Evolutionary conservation across 2,329 filamentous ascomycete species (phyloP).

Genomic region (Ophiocordyceps camponoti-floridani): DNA sequence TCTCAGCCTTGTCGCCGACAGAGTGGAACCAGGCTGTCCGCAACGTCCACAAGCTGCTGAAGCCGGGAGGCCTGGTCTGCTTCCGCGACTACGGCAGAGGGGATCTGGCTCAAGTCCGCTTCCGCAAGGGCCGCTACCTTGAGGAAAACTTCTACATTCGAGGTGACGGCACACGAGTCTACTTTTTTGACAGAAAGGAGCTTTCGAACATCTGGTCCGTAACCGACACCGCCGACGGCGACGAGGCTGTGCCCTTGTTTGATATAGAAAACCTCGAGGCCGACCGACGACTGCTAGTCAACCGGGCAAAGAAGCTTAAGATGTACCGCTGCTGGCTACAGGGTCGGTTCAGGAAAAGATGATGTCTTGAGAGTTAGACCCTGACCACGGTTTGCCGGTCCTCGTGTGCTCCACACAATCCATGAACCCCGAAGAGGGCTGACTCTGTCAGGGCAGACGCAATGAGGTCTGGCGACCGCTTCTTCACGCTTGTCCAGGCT

Average conservation of each 20-base stretch:
- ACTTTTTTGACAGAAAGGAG: constrained; percentile 88
- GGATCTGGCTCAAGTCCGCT: constrained; percentile 88
- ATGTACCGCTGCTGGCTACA: constrained; percentile 99
- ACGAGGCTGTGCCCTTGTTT: constrained; percentile 26
- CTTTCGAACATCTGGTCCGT: constrained; percentile 62
- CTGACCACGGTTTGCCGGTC: not conserved
- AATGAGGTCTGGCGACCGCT: not conserved
- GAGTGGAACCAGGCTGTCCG: constrained; percentile 73
- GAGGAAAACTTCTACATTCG: constrained; percentile 96
- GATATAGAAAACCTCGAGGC: constrained; percentile 63
- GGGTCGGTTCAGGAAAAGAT: constrained; percentile 59
- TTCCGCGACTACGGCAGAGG: constrained; percentile 95
- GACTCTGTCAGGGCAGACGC: not conserved
- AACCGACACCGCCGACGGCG: constrained; percentile 8
- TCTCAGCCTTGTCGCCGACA: constrained; percentile 69
- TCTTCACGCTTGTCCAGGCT: not conserved
- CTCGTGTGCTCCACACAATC: not conserved
- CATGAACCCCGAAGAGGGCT: too few species aligned
- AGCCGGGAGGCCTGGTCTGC: constrained; percentile 80
- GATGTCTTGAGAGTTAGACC: constrained; percentile 10
- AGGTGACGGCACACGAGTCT: constrained; percentile 88
- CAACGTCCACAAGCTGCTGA: constrained; percentile 70
- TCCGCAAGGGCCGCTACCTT: constrained; percentile 87
- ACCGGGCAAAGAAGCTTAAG: constrained; percentile 76
- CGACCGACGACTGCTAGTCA: constrained; percentile 80